Evolutionary conservation across 352 stramenopile genomes (phyloP).

Genomic region (Pythium volutum): DNA sequence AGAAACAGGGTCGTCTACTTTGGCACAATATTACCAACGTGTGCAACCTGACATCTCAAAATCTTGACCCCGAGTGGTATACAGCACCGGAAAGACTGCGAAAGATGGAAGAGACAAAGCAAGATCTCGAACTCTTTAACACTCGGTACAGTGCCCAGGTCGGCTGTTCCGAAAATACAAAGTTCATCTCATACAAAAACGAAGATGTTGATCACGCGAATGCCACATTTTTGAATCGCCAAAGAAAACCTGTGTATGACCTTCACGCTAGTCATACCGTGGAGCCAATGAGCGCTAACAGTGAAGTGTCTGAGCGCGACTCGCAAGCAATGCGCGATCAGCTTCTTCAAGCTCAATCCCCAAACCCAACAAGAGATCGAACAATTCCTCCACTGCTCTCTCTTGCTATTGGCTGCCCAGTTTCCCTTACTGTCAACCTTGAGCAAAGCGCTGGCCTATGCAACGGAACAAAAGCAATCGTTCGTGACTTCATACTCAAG

Average conservation of each 20-base stretch:
- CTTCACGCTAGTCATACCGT: neutral
- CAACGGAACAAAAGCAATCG: too few species aligned
- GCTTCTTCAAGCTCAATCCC: too few species aligned
- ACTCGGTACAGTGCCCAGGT: neutral
- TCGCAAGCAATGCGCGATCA: too few species aligned
- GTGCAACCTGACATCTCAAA: neutral
- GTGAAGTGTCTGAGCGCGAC: too few species aligned
- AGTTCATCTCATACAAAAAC: neutral
- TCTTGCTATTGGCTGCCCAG: too few species aligned
- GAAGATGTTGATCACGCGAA: neutral
- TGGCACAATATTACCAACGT: neutral
- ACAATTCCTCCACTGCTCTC: too few species aligned
- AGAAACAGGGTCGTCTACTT: neutral
- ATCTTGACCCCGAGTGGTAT: neutral
- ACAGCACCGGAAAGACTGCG: neutral
- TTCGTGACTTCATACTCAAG: too few species aligned
- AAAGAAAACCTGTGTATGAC: neutral
- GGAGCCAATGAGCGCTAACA: too few species aligned
- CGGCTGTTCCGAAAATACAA: neutral
- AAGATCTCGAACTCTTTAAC: neutral
- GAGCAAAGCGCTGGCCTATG: too few species aligned
- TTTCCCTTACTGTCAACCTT: too few species aligned
- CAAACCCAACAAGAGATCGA: too few species aligned
- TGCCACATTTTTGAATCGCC: neutral
- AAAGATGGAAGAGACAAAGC: neutral